These are phyloP conservation scores for Triticum aestivum DNA, from an alignment of 176 grass and related monocot species.

Conservation along the genomic window DNA sequence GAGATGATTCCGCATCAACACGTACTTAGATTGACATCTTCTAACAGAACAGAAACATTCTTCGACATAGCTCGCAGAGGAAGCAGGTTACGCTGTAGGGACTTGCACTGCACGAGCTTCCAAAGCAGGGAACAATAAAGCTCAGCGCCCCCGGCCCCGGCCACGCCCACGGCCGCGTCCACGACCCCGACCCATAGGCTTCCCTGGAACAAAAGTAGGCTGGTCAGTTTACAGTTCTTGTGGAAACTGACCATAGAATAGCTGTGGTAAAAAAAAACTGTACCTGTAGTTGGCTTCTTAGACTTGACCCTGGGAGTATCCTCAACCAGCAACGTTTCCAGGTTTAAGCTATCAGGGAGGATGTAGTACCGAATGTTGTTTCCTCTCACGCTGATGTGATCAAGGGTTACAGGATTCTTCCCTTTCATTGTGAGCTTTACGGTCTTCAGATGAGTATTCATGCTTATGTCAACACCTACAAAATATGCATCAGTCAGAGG, in stretches of 20 bases:
- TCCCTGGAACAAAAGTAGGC: slow-evolving; percentile 44
- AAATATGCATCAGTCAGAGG: slow-evolving; percentile 22
- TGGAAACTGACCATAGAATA: not conserved
- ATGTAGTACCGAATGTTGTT: slow-evolving; percentile 97
- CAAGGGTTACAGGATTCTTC: slow-evolving; percentile 84
- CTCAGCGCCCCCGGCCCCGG: slow-evolving; percentile 64
- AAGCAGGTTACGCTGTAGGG: slow-evolving; percentile 28
- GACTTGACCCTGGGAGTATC: slow-evolving; percentile 83
- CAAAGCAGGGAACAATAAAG: slow-evolving; percentile 2
- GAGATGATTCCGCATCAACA: slow-evolving; percentile 27
- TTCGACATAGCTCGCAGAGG: not conserved
- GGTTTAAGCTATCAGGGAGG: slow-evolving; percentile 90
- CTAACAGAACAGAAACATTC: slow-evolving; percentile 31
- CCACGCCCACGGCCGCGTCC: slow-evolving; percentile 80
- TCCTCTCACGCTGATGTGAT: slow-evolving; percentile 88
- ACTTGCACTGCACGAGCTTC: slow-evolving; percentile 18
- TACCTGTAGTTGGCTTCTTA: slow-evolving; percentile 83
- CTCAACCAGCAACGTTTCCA: slow-evolving; percentile 89
- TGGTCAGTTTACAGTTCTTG: slow-evolving; percentile 1
- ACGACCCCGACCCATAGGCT: slow-evolving; percentile 70
- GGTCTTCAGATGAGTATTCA: slow-evolving; percentile 90
- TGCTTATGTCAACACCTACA: slow-evolving; percentile 90
- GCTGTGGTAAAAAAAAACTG: not conserved
- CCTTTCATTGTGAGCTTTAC: slow-evolving; percentile 92
- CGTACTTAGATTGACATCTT: slow-evolving; percentile 24